Evolutionary conservation across 129 eudicot species (phyloP).

Genomic region (Tanacetum coccineum): DNA sequence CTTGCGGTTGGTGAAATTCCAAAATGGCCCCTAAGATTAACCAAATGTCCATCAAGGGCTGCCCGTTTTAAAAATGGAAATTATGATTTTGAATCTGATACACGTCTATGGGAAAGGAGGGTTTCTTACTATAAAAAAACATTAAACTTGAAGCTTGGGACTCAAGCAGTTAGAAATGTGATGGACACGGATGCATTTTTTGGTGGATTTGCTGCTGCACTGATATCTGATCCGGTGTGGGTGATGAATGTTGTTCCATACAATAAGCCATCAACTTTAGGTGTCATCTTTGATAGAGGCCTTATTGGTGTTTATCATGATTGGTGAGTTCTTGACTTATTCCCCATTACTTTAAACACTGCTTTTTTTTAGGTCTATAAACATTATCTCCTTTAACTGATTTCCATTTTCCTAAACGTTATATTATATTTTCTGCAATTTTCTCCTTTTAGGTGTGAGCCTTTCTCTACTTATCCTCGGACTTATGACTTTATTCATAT

Average conservation of each 20-base stretch:
- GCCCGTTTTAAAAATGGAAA: constrained; percentile 45
- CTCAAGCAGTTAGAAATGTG: constrained; percentile 69
- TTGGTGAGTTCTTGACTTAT: constrained; percentile 53
- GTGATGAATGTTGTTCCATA: constrained; percentile 96
- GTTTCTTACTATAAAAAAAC: constrained; percentile 69
- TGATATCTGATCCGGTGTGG: constrained; percentile 83
- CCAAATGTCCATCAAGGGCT: constrained; percentile 66
- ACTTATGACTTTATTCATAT: constrained; percentile 84
- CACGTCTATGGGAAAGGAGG: constrained; percentile 67
- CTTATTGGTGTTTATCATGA: constrained; percentile 91
- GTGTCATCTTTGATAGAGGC: constrained; percentile 81
- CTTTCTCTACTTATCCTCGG: constrained; percentile 95
- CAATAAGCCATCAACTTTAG: constrained; percentile 62
- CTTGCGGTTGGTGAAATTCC: constrained; percentile 77
- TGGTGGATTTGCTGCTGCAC: constrained; percentile 94
- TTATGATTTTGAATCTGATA: constrained; percentile 72
- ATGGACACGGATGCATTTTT: constrained; percentile 94
- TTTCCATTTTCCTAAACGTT: constrained; percentile 1
- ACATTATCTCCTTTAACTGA: not conserved
- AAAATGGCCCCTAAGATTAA: constrained; percentile 85
- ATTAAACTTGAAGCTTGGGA: constrained; percentile 75
- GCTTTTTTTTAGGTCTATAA: not conserved
- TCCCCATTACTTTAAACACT: not conserved
- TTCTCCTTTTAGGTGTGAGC: constrained; percentile 72
- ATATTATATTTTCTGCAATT: not conserved